Conservation (phyloP, 805 yeast genomes). For the Zygosaccharomyces kombuchaensis region DNA sequence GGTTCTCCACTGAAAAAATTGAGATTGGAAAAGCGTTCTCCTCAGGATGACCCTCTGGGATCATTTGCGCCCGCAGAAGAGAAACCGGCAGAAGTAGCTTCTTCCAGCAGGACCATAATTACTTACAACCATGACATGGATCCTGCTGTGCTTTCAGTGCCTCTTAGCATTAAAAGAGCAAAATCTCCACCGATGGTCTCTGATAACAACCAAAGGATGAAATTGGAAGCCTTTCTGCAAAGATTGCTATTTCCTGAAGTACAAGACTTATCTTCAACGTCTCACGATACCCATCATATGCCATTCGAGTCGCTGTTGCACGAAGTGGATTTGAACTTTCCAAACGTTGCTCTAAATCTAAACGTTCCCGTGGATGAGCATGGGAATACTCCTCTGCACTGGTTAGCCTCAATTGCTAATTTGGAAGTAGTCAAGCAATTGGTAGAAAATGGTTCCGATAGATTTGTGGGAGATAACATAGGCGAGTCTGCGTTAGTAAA, state of each 20-base stretch:
- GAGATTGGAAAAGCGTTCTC: constrained; percentile 11
- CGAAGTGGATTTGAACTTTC: constrained; percentile 25
- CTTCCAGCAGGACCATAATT: constrained; percentile 9
- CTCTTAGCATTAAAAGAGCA: constrained; percentile 14
- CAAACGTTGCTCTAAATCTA: constrained; percentile 42
- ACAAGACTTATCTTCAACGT: constrained; percentile 10
- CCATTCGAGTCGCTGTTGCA: constrained; percentile 22
- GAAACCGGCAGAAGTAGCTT: background rate
- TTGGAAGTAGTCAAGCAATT: constrained; percentile 62
- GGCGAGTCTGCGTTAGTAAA: constrained; percentile 88
- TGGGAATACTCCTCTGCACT: constrained; percentile 90
- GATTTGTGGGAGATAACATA: constrained; percentile 62
- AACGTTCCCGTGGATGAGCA: constrained; percentile 89
- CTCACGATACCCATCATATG: constrained; percentile 10
- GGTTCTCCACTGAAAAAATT: constrained; percentile 31
- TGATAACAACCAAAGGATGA: constrained; percentile 25
- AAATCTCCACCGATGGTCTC: constrained; percentile 11
- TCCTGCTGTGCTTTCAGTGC: constrained; percentile 7
- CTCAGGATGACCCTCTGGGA: constrained; percentile 1
- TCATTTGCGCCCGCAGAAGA: background rate
- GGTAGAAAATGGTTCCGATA: constrained; percentile 61
- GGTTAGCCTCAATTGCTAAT: constrained; percentile 92
- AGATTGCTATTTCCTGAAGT: constrained; percentile 28
- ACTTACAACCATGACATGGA: constrained; percentile 20
- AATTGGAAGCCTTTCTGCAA: constrained; percentile 32